Conservation (phyloP, 2,329 filamentous ascomycete species). For the Claviceps purpurea region DNA sequence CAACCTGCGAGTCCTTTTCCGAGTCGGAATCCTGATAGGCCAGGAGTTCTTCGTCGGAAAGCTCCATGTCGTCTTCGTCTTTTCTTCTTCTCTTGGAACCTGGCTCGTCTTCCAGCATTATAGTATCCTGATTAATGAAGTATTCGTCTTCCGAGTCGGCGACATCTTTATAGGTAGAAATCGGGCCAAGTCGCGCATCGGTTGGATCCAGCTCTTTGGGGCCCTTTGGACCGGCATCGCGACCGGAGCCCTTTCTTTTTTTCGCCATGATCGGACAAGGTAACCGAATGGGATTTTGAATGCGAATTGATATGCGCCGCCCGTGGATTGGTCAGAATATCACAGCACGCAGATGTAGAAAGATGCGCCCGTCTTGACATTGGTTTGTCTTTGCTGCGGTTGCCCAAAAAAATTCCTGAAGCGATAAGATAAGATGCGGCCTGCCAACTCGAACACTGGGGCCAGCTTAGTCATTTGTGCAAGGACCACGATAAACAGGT, state of each 20-base stretch:
- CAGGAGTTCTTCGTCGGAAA: slow-evolving; percentile 50
- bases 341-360: not conserved
- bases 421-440: not conserved
- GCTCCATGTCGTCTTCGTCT: slow-evolving; percentile 53
- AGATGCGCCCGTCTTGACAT: not conserved
- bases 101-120: slow-evolving; percentile 72
- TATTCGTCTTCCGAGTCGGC: slow-evolving; percentile 93
- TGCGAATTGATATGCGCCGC: not conserved
- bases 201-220: slow-evolving; percentile 41
- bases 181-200: slow-evolving; percentile 48
- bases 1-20: slow-evolving; percentile 25
- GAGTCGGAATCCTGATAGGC: slow-evolving; percentile 32
- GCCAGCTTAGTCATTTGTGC: no score
- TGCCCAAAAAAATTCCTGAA: not conserved
- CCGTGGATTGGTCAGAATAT: not conserved
- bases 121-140: slow-evolving; percentile 71
- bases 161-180: slow-evolving; percentile 65
- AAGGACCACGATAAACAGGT: no score
- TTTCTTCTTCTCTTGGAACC: slow-evolving; percentile 65
- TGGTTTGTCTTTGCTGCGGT: not conserved
- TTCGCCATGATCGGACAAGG: slow-evolving; percentile 38
- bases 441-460: no score
- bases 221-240: slow-evolving; percentile 28
- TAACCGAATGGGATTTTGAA: not conserved
- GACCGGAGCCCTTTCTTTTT: slow-evolving; percentile 57